A percentile compares a stretch with the other conserved stretches of the same genome.
Evolutionary conservation across 306 rosid species (phyloP).

Genomic region (Cicer yamashitae): DNA sequence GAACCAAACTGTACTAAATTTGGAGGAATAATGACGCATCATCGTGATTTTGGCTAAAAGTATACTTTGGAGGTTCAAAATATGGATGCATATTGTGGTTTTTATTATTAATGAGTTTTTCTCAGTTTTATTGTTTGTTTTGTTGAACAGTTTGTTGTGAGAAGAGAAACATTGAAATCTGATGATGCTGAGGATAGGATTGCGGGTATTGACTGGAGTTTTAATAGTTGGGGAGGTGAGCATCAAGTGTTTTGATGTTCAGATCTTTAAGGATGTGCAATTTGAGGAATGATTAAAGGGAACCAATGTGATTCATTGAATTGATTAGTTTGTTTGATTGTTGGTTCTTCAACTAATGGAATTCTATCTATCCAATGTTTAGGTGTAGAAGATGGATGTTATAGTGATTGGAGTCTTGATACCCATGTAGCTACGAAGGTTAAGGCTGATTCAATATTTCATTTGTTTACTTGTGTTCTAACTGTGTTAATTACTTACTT

Average conservation of each 20-base stretch:
- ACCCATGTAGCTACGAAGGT: slow-evolving; percentile 77
- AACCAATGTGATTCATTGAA: slow-evolving; percentile 10
- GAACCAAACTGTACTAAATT: no score
- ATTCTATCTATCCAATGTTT: slow-evolving; percentile 33
- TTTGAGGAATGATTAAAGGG: slow-evolving; percentile 31
- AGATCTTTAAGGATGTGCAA: background rate
- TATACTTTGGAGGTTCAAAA: slow-evolving; percentile 1
- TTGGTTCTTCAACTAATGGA: slow-evolving; percentile 33
- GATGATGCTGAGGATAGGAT: slow-evolving; percentile 46
- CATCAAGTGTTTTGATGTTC: slow-evolving; percentile 9
- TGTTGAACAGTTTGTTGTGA: slow-evolving; percentile 72
- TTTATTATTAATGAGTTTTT: background rate
- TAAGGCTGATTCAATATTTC: slow-evolving; percentile 13
- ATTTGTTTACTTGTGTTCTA: background rate
- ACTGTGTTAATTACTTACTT: slow-evolving; percentile 4
- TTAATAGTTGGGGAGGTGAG: slow-evolving; percentile 98
- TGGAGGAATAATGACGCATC: no score
- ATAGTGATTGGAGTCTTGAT: slow-evolving; percentile 81
- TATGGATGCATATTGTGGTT: background rate
- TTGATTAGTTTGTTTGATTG: slow-evolving; percentile 3
- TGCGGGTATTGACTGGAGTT: slow-evolving; percentile 93
- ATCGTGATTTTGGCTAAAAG: no score
- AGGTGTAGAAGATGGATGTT: slow-evolving; percentile 86
- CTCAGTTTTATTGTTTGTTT: slow-evolving; percentile 14
- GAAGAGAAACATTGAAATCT: slow-evolving; percentile 45